Evolutionary conservation across 495 filamentous ascomycete species (phyloP).

Genomic region (Tuber melanosporum): DNA sequence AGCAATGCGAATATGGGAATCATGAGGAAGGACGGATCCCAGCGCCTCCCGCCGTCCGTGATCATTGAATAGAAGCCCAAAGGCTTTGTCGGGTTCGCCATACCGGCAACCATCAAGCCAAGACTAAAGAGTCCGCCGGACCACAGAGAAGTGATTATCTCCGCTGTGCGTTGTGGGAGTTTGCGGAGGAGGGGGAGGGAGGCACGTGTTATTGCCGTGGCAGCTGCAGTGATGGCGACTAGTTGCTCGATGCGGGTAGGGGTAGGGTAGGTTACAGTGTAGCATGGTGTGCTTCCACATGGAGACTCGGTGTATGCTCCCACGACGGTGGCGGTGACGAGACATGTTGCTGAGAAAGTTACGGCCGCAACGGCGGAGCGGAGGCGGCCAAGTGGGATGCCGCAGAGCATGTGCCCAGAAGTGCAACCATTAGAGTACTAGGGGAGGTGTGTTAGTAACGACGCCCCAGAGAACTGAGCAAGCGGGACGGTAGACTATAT

Average conservation of each 20-base stretch:
- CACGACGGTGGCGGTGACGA: constrained; percentile 49
- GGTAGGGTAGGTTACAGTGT: constrained; percentile 48
- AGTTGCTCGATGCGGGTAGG: constrained; percentile 29
- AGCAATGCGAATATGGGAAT: constrained; percentile 51
- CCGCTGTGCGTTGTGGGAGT: constrained; percentile 12
- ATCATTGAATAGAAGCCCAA: constrained; percentile 51
- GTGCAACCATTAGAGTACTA: constrained; percentile 51
- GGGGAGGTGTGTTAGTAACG: not conserved
- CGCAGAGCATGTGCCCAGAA: constrained; percentile 58
- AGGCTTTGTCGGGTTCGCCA: constrained; percentile 53
- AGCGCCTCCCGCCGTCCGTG: constrained; percentile 41
- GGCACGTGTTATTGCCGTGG: constrained; percentile 35
- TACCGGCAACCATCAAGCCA: constrained; percentile 52
- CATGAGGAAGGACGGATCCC: constrained; percentile 51
- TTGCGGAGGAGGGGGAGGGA: constrained; percentile 39
- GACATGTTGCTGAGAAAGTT: constrained; percentile 52
- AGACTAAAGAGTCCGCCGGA: constrained; percentile 52
- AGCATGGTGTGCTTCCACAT: constrained; percentile 46
- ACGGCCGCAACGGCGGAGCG: constrained; percentile 52
- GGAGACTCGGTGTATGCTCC: constrained; percentile 42
- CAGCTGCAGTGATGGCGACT: constrained; percentile 42
- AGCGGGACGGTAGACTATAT: constrained; percentile 11
- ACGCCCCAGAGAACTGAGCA: constrained; percentile 38
- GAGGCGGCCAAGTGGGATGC: constrained; percentile 50
- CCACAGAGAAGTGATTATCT: constrained; percentile 44